Evolutionary conservation across 2,329 filamentous ascomycete genomes (phyloP), one percentile per base, ranked within the genome.

Genomic region (Xylaria sp.): DNA sequence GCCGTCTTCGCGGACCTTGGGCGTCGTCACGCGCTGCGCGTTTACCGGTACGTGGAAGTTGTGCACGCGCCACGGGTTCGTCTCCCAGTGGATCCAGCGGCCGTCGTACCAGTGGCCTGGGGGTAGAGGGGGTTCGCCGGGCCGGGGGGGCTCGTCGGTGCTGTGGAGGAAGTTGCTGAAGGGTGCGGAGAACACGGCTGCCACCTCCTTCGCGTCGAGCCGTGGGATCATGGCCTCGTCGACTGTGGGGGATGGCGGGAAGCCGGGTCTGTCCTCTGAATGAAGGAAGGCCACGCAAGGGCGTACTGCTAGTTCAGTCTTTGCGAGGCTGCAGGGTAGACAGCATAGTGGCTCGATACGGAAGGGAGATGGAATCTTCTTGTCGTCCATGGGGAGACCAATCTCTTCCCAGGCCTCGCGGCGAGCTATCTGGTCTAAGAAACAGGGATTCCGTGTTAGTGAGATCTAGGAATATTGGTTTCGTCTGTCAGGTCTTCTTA

Each of bases 371-470:
- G 93, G 92, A 33, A 97, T 85, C 66, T 87, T 87, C 64, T 77
- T 74, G 75, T 94, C 88, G 72, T 89, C 85, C 74, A 90, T 84
- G 1, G 95, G 92, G 2, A 98, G 88, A 1, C 95, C 95, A 71
- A 98, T 97, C 78, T 98, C 95, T 78, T 98, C 95, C 78, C 87
- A 92, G 0, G 95, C 94, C 83, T 98, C 95, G 70, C 95, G 89
- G 25, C 95, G 89, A 9, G 95, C 94, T 58, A 94, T 96, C 75
- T 94, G 87, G 79, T 93, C 93, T 80, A 83, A 15, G 36, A 22
- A 36, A 33, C n/a, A 22, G 20, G 27, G 22, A 25, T 17, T 6
- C 27, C 2, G n/a, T 17, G 38, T 65, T 54, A 61, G 59, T 27
- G 42, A 39, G 15, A 36, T 27, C 39, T 45, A 42, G 27, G 22